phyloP scores from a whole-genome alignment of 805 yeast genomes.

The Cyberlindnera mrakii region DNA sequence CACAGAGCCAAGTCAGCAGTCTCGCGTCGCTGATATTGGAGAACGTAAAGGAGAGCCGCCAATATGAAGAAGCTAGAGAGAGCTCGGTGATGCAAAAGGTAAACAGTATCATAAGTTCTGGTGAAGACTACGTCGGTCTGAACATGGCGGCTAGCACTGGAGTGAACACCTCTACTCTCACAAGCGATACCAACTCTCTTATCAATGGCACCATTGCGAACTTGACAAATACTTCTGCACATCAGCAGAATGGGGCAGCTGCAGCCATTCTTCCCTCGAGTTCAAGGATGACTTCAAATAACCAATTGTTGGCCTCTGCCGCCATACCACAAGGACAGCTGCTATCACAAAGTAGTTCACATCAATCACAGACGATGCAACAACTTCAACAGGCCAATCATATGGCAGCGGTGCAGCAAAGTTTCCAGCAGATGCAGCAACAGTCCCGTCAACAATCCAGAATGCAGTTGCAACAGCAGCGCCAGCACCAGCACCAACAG shows the following conservation, averaged over 20 bases:
- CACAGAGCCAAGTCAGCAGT: constrained; percentile 20
- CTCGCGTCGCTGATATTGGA: constrained; percentile 21
- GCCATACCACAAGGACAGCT: constrained; percentile 8
- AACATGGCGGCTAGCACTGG: constrained; percentile 5
- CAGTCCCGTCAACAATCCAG: constrained; percentile 7
- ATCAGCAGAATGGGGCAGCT: constrained; percentile 1
- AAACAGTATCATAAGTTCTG: constrained; percentile 14
- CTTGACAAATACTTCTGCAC: constrained; percentile 7
- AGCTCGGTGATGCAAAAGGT: constrained; percentile 18
- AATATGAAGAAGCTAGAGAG: constrained; percentile 20
- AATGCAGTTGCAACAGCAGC: constrained; percentile 10
- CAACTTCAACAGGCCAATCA: constrained; percentile 11
- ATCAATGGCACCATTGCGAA: constrained; percentile 21
- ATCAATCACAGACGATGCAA: constrained; percentile 6
- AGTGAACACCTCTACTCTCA: constrained; percentile 3
- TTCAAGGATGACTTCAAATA: constrained; percentile 12
- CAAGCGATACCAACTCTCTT: constrained; percentile 13
- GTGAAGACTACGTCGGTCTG: constrained; percentile 16
- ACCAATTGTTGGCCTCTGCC: constrained; percentile 15
- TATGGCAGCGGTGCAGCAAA: constrained; percentile 11
- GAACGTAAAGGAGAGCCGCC: constrained; percentile 21
- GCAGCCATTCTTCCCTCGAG: constrained; percentile 11
- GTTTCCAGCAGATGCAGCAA: constrained; percentile 16
- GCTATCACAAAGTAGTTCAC: constrained; percentile 5
- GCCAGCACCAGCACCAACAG: constrained; percentile 8